Evolutionary conservation across 805 yeast species (phyloP), one percentile per base, ranked within the genome.

Genomic region (Yarrowia alimentaria): DNA sequence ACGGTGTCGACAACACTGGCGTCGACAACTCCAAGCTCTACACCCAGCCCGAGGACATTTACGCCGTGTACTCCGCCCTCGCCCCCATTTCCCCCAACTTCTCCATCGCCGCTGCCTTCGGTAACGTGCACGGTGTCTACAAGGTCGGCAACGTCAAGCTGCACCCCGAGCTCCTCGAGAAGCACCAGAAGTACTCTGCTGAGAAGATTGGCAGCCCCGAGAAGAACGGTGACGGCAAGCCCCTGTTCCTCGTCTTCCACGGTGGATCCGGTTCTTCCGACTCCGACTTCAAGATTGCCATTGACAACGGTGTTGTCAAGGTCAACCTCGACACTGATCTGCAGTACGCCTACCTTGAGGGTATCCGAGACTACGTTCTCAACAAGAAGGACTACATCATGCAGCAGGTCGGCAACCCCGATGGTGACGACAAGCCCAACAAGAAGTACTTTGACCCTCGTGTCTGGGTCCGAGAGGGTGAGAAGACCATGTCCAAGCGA

Each of bases 391-490:
- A 90, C 74, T 93, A 93, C 83, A 71, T 93, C 63, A 62, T 78
- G 76, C 58, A 84, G 53, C 85, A 74, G 74, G 96, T 93, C 65
- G 99, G 99, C 76, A 93, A 93, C 94, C 99, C 99, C 76, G 96
- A 91, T 17, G 99, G 98, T 73, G 91, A 77, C 53, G 98, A 93
- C 76, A 86, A 88, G 80, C 99, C 99, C 77, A 93, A 93, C 91
- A 93, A 93, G 90, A 93, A 93, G 79, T 89, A 76, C 88, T 93
- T 88, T 70, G 99, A 93, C 78, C 99, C 99, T 77, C 91, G 99
- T 83, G 98, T 90, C 74, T 93, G 99, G 99, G 97, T 93, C 61
- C 90, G 98, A 81, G 98, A 91, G 78, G 98, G 99, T 80, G 99
- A 93, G 81, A 89, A 89, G 89, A 89, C 97, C 68, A 91, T 93